Evolutionary conservation across 768 basidiomycete species (phyloP), one percentile per base, ranked within the genome.

Genomic region (Pleurotus giganteus): DNA sequence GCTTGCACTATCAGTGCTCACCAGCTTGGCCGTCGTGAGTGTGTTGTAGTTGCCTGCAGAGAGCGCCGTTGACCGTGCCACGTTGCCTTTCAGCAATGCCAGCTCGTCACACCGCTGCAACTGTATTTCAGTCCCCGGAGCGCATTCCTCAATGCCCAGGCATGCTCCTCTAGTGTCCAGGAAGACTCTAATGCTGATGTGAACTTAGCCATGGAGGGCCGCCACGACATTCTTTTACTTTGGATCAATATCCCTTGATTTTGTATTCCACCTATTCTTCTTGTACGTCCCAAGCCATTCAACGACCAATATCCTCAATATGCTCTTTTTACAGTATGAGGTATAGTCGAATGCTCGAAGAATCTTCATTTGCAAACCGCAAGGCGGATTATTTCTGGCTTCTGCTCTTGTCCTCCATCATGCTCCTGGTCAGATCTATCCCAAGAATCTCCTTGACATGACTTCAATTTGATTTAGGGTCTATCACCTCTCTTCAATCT

Each of bases 221-320:
- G 69, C 88, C 37, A 95, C 94, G 26, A 96, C 90, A 9, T 98
- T 98, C 79, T 88, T 94, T 63, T 99, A 95, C 72, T 98, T 98
- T 71, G 97, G 96, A 9, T 82, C 88, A 1, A 84, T 98, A 65
- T 93, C 90, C 3, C 74, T 98, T 19, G 96, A 98, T 69, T 93
- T 98, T 62, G 80, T 96, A 56, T 97, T 98, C 71, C 96, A 98
- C 68, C 79, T 99, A 51, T 98, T 98, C 78, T 99, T 98, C 79
- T 97, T 99, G 96, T 96, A 66, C 69, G 94, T 75, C 9, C 19
- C 23, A n/a, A 1, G 24, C 9, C n/a, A 2, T 24, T 37, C 8
- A 3, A 15, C 26, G 7, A 39, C 34, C 12, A 43, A 29, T 1
- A 13, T 47, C 26, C 6, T 52, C 41, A n/a, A n/a, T n/a, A 55